Conservation (phyloP, 2,329 filamentous ascomycete species). For the Neofusicoccum cordaticola region DNA sequence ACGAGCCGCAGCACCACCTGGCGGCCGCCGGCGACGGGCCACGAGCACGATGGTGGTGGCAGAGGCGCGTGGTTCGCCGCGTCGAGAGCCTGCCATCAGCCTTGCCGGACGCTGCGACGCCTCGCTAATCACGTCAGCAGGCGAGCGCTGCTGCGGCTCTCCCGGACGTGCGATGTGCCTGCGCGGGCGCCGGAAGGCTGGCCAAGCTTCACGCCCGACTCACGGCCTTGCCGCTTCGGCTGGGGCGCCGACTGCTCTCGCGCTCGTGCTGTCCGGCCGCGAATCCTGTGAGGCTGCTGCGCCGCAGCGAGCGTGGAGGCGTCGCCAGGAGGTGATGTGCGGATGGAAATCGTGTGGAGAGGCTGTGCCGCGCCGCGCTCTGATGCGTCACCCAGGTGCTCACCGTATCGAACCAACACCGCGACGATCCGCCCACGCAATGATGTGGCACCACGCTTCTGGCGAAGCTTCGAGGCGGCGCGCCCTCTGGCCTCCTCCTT, state of each 20-base stretch:
- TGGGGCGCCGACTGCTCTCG: neutral
- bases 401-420: constrained; percentile 10
- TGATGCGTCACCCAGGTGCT: neutral
- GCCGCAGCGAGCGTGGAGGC: neutral
- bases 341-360: neutral
- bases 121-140: constrained; percentile 3
- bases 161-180: neutral
- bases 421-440: too few relatives aligned
- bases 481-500: neutral
- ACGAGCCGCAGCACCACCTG: neutral
- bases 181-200: too few relatives aligned
- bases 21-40: too few relatives aligned
- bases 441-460: too few relatives aligned
- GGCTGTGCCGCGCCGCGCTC: neutral
- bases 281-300: neutral
- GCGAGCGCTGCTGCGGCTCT: neutral
- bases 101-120: constrained; percentile 4
- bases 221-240: neutral
- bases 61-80: too few relatives aligned
- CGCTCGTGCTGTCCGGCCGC: neutral
- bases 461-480: too few relatives aligned
- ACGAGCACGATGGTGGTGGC: too few relatives aligned
- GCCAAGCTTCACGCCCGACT: neutral
- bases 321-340: neutral
- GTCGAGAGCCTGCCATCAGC: neutral